Conservation (phyloP, 257 asterid species). For the Forsythia viridissima region DNA sequence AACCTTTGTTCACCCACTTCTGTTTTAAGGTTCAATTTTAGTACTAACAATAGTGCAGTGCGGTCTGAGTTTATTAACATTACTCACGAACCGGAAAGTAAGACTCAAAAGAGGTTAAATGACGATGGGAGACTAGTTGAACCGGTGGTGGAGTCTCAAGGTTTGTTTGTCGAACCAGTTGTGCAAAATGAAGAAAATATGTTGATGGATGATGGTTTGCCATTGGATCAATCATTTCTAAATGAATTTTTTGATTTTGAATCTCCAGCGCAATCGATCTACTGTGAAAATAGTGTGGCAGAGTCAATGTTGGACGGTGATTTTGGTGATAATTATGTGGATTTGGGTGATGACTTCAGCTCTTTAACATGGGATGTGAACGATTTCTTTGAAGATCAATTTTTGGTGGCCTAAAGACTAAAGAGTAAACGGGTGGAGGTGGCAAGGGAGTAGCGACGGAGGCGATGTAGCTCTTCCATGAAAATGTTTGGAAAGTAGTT, state of each 20-base stretch:
- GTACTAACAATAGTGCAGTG: neutral
- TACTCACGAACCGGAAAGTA: neutral
- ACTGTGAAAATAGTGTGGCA: slow-evolving; percentile 12
- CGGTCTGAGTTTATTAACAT: neutral
- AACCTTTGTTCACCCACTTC: slow-evolving; percentile 55
- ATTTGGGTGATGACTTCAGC: slow-evolving; percentile 32
- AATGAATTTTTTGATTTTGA: slow-evolving; percentile 34
- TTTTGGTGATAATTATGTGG: slow-evolving; percentile 26
- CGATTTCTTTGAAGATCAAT: slow-evolving; percentile 34
- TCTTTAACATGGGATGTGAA: slow-evolving; percentile 39
- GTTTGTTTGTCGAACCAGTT: slow-evolving; percentile 13
- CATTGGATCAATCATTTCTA: slow-evolving; percentile 40
- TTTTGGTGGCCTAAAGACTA: neutral
- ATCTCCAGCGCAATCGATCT: slow-evolving; percentile 42
- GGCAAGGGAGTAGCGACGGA: too few species aligned
- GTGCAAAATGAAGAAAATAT: neutral
- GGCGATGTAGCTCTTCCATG: too few species aligned
- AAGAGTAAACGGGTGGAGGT: too few species aligned
- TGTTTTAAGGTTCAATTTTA: slow-evolving; percentile 33
- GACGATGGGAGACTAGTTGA: too few species aligned
- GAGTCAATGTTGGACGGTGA: slow-evolving; percentile 17
- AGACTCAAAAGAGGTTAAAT: too few species aligned
- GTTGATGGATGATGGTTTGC: slow-evolving; percentile 26
- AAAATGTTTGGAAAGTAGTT: too few species aligned
- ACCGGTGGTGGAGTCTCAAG: too few species aligned